These are phyloP conservation scores for Nigrospora sphaerica DNA, from an alignment of 2,329 filamentous ascomycete species.

Conservation along the genomic window DNA sequence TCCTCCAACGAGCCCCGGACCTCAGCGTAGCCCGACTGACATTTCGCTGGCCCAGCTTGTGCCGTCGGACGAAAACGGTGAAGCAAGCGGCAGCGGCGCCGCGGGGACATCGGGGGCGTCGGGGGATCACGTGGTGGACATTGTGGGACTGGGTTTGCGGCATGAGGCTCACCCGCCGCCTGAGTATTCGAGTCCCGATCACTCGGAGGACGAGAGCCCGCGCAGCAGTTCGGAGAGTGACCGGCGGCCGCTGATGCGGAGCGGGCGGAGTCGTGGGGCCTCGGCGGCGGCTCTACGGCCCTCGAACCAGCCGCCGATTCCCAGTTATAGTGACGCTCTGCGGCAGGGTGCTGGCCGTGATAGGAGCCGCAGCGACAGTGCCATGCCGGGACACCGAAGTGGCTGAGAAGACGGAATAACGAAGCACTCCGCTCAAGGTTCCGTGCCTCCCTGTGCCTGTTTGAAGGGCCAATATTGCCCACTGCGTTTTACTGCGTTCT, in stretches of 20 bases:
- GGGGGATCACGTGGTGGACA: constrained; percentile 28
- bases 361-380: constrained; percentile 33
- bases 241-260: constrained; percentile 42
- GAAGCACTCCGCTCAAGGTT: too few species aligned
- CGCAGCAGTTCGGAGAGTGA: constrained; percentile 53
- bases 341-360: constrained; percentile 42
- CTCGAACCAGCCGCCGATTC: constrained; percentile 57
- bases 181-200: constrained; percentile 61
- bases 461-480: too few species aligned
- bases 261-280: constrained; percentile 41
- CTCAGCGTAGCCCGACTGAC: constrained; percentile 84
- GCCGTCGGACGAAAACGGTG: constrained; percentile 64
- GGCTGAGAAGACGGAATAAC: background rate
- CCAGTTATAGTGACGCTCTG: constrained; percentile 74
- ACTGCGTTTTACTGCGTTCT: too few species aligned
- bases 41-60: constrained; percentile 88
- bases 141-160: constrained; percentile 39
- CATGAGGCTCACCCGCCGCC: constrained; percentile 59
- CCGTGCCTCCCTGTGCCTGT: too few species aligned
- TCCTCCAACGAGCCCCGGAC: constrained; percentile 78
- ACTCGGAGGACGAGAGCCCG: constrained; percentile 49
- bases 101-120: constrained; percentile 11
- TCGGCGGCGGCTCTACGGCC: constrained; percentile 36
- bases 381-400: constrained; percentile 14
- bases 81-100: constrained; percentile 46